These are phyloP conservation scores for Tolypocladium guangdongense DNA, from an alignment of 2,329 filamentous ascomycete species.

Conservation along the genomic window DNA sequence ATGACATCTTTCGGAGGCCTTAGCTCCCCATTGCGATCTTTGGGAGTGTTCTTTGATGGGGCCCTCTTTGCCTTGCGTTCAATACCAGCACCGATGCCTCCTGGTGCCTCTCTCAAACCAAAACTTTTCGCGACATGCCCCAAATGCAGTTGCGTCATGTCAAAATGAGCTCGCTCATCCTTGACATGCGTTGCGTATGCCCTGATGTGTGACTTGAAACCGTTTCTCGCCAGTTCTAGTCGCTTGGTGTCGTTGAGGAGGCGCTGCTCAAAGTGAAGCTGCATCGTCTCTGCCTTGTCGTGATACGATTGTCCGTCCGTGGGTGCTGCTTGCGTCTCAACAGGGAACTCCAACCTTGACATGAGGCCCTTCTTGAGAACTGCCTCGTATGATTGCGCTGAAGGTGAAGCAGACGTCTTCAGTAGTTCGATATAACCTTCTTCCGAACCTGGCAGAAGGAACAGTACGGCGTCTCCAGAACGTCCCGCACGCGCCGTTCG, in stretches of 20 bases:
- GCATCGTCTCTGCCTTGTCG: constrained; percentile 43
- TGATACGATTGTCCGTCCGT: constrained; percentile 33
- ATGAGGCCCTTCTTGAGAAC: constrained; percentile 56
- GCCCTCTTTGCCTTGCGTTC: constrained; percentile 32
- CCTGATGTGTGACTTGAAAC: constrained; percentile 83
- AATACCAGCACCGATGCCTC: constrained; percentile 59
- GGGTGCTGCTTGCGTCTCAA: constrained; percentile 50
- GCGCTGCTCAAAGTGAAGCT: constrained; percentile 49
- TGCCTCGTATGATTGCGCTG: constrained; percentile 39
- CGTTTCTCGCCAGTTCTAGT: constrained; percentile 72
- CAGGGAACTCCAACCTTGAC: constrained; percentile 51
- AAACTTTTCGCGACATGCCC: constrained; percentile 94
- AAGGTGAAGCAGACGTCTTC: constrained; percentile 35
- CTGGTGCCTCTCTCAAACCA: constrained; percentile 77
- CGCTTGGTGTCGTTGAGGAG: constrained; percentile 51
- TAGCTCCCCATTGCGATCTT: constrained; percentile 19
- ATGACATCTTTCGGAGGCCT: constrained; percentile 29
- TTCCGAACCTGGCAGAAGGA: constrained; percentile 82
- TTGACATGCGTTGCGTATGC: constrained; percentile 92
- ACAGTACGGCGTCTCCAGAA: constrained; percentile 76
- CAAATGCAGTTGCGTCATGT: constrained; percentile 82
- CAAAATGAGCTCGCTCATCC: constrained; percentile 75
- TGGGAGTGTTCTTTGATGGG: constrained; percentile 5
- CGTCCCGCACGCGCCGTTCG: constrained; percentile 89
- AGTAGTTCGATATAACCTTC: constrained; percentile 80